Evolutionary conservation across 148 eudicot genomes (phyloP).

Genomic region (Chenopodium suecicum): DNA sequence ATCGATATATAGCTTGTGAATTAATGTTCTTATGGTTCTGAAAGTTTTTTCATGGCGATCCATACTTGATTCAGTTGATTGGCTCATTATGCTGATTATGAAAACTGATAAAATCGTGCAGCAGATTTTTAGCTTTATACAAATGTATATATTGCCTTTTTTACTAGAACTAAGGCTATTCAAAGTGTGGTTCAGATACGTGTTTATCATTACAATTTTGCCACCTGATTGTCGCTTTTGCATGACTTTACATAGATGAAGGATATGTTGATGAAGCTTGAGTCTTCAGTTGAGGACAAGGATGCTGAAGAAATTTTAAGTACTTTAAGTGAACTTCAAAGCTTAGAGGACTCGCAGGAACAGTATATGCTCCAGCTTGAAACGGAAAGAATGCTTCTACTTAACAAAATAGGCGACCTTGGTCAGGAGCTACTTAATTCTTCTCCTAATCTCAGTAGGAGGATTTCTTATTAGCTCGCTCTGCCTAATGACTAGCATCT

Average conservation of each 20-base stretch:
- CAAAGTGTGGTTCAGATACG: too few relatives aligned
- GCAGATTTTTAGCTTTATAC: not conserved
- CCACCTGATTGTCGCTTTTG: not conserved
- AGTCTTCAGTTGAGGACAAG: slow-evolving; percentile 44
- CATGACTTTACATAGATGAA: slow-evolving; percentile 58
- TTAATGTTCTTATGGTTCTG: not conserved
- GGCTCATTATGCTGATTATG: not conserved
- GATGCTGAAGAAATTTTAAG: slow-evolving; percentile 53
- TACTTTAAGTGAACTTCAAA: slow-evolving; percentile 62
- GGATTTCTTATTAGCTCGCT: slow-evolving; percentile 30
- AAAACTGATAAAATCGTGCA: not conserved
- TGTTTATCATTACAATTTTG: too few relatives aligned
- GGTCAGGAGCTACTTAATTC: slow-evolving; percentile 79
- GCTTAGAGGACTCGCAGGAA: slow-evolving; percentile 70
- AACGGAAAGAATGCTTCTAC: slow-evolving; percentile 74
- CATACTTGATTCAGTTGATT: not conserved
- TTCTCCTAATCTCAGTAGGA: slow-evolving; percentile 43
- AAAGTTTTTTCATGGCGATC: not conserved
- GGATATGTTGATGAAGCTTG: slow-evolving; percentile 56
- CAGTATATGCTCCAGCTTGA: slow-evolving; percentile 81
- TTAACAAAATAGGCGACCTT: slow-evolving; percentile 75
- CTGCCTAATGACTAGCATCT: not conserved
- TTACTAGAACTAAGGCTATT: too few relatives aligned
- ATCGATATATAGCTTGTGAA: not conserved
- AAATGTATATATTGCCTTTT: too few relatives aligned